These are phyloP conservation scores for Avicennia marina DNA, from an alignment of 257 asterid species.

Conservation along the genomic window DNA sequence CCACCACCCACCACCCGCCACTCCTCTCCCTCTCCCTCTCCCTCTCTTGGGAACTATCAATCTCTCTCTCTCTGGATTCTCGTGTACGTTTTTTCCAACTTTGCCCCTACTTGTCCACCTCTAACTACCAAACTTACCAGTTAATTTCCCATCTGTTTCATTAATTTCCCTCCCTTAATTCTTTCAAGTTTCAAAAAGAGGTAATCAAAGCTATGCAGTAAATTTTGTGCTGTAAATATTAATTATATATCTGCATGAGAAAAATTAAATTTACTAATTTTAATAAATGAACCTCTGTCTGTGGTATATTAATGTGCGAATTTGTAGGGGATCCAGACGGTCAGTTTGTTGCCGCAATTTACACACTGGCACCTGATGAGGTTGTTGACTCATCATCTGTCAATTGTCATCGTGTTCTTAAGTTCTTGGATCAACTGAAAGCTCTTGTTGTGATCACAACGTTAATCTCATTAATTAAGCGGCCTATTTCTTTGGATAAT, in stretches of 20 bases:
- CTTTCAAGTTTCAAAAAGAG: background rate
- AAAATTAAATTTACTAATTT: no score
- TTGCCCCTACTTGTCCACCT: conserved; percentile 34
- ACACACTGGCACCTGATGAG: conserved; percentile 2
- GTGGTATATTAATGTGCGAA: no score
- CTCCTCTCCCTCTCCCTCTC: background rate
- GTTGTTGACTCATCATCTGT: conserved; percentile 3
- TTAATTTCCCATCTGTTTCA: background rate
- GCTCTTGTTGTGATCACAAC: conserved; percentile 2
- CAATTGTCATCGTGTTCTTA: conserved; percentile 4
- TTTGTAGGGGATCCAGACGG: conserved; percentile 24
- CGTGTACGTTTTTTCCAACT: conserved; percentile 28
- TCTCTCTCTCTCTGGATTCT: conserved; percentile 25
- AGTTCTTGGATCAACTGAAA: conserved; percentile 23
- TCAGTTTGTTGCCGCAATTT: conserved; percentile 16
- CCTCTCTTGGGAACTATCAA: conserved; percentile 32
- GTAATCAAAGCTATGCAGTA: background rate
- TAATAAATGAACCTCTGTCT: no score
- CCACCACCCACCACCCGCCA: conserved; percentile 36
- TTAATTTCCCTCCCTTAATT: background rate
- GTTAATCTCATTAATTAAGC: background rate
- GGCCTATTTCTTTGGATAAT: background rate
- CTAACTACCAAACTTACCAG: conserved; percentile 11
- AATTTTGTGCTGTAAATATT: no score
- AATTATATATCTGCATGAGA: no score